phyloP scores from a whole-genome alignment of 768 basidiomycete genomes.

The Galerina marginata region DNA sequence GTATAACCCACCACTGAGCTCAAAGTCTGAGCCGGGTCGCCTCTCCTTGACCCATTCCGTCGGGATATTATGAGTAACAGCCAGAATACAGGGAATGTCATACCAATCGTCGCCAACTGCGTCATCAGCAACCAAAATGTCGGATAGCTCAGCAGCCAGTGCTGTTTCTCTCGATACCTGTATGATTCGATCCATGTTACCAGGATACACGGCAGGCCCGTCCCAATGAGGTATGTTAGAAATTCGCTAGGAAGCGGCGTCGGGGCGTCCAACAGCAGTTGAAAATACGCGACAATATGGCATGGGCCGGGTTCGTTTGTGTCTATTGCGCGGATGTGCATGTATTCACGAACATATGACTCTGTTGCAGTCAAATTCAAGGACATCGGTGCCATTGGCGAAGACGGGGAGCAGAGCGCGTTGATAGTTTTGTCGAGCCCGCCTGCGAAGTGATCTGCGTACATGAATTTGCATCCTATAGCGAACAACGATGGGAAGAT shows the following conservation, averaged over 20 bases:
- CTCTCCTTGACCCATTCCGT: not conserved
- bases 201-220: conserved; percentile 8
- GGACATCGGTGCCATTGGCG: not conserved
- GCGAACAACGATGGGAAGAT: conserved; percentile 8
- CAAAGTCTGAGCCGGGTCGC: not conserved
- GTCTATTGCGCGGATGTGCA: conserved; percentile 6
- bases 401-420: conserved; percentile 5
- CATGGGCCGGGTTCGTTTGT: not conserved
- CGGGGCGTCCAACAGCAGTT: conserved; percentile 13
- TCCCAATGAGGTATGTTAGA: conserved; percentile 9
- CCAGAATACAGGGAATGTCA: conserved; percentile 9
- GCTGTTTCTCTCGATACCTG: conserved; percentile 2
- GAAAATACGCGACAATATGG: conserved; percentile 4
- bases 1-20: not conserved
- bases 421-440: conserved; percentile 11
- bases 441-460: conserved; percentile 5
- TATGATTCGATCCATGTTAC: conserved; percentile 2
- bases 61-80: conserved; percentile 6
- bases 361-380: not conserved
- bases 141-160: conserved; percentile 6
- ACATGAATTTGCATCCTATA: conserved; percentile 12
- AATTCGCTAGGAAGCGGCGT: not conserved
- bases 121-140: conserved; percentile 13
- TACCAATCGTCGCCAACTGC: conserved; percentile 1
- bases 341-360: conserved; percentile 1